A percentile compares a stretch with the other conserved stretches of the same genome.
These are phyloP conservation scores for Tuber aestivum DNA, from an alignment of 495 filamentous ascomycete species.

Conservation along the genomic window DNA sequence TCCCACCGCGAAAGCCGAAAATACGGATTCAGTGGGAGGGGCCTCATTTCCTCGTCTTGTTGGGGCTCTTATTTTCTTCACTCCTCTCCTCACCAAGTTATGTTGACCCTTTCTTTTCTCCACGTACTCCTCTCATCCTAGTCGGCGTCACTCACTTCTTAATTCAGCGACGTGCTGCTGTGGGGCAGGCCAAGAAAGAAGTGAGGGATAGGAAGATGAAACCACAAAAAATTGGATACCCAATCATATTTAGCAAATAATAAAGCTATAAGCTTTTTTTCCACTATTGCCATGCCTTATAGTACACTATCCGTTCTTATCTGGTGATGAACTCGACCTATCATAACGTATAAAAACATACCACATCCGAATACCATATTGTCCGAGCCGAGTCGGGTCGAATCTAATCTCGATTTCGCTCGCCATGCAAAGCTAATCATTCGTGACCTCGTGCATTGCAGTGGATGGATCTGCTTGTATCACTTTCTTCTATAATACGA, in stretches of 20 bases:
- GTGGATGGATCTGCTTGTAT: background rate
- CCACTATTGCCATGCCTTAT: background rate
- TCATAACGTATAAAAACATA: background rate
- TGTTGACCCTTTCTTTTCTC: background rate
- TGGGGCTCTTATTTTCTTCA: background rate
- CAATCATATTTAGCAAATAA: background rate
- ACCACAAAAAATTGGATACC: background rate
- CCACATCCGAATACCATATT: background rate
- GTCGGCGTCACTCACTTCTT: background rate
- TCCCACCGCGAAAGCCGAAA: constrained; percentile 15
- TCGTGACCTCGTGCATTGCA: background rate
- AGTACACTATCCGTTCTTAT: background rate
- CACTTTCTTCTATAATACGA: background rate
- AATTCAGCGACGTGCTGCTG: background rate
- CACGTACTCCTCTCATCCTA: background rate
- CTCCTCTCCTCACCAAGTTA: constrained; percentile 3
- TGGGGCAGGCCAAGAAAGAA: background rate
- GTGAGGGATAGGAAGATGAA: background rate
- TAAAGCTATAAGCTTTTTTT: background rate
- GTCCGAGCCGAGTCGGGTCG: background rate
- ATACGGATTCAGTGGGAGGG: constrained; percentile 36
- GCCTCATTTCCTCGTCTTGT: constrained; percentile 13
- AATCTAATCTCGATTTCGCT: background rate
- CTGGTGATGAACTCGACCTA: background rate
- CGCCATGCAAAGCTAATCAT: background rate